Percentiles rank a stretch among this genome's conserved stretches.
Evolutionary conservation across 2,329 filamentous ascomycete genomes (phyloP).

Genomic region (Claviceps capensis): DNA sequence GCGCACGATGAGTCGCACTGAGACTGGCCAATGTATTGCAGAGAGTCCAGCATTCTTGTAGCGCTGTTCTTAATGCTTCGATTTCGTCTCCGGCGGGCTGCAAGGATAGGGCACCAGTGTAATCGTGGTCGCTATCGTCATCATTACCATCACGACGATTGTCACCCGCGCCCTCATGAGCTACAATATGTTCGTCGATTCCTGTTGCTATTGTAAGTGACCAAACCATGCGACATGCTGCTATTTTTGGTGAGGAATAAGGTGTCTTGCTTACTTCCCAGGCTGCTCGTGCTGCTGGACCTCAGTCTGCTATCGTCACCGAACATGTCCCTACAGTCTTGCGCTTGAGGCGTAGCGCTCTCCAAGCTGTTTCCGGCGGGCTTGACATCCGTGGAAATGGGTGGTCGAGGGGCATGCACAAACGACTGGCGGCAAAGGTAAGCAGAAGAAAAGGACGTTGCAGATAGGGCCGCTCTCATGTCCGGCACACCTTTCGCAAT

Average conservation of each 20-base stretch:
- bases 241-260: background rate
- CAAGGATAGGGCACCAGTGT: constrained; percentile 26
- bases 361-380: constrained; percentile 52
- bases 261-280: constrained; percentile 49
- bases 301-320: constrained; percentile 40
- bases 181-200: constrained; percentile 40
- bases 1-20: constrained; percentile 69
- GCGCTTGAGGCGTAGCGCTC: constrained; percentile 65
- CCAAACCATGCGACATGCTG: background rate
- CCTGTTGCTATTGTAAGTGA: constrained; percentile 22
- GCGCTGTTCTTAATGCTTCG: constrained; percentile 55
- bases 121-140: constrained; percentile 32
- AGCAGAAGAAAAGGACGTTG: background rate
- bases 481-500: constrained; percentile 12
- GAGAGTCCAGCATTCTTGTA: constrained; percentile 84
- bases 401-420: constrained; percentile 43
- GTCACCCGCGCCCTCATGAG: constrained; percentile 20
- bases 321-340: constrained; percentile 65
- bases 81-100: constrained; percentile 45
- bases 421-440: constrained; percentile 4
- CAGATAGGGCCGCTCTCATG: background rate
- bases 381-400: constrained; percentile 62
- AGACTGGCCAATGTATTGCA: constrained; percentile 82
- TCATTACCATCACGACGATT: constrained; percentile 29
- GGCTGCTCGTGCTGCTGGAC: constrained; percentile 56